phyloP scores from a whole-genome alignment of 1,284 basidiomycete species.

The Cystobasidium pallidum region DNA sequence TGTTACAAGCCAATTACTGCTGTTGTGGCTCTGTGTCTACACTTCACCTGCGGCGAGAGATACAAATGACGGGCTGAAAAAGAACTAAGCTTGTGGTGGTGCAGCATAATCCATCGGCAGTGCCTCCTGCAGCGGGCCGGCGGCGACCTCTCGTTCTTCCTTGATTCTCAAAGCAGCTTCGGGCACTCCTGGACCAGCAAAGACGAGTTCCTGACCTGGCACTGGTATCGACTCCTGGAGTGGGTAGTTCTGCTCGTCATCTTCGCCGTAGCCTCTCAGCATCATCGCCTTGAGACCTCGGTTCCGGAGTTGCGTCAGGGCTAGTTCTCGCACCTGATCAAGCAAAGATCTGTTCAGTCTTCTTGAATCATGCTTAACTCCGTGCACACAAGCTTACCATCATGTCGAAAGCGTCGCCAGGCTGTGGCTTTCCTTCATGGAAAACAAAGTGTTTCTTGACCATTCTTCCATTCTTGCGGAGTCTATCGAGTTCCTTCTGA shows the following conservation, averaged over 20 bases:
- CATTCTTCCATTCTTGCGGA: slow-evolving; percentile 31
- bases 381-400: slow-evolving; percentile 2
- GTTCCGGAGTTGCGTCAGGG: slow-evolving; percentile 21
- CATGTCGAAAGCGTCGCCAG: slow-evolving; percentile 44
- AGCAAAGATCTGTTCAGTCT: not conserved
- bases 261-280: slow-evolving; percentile 27
- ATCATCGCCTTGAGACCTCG: slow-evolving; percentile 33
- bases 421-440: slow-evolving; percentile 28
- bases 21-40: not conserved
- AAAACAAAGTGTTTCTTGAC: slow-evolving; percentile 42
- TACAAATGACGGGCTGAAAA: not conserved
- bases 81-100: not conserved
- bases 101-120: not conserved
- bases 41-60: not conserved
- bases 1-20: not conserved
- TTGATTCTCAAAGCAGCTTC: slow-evolving; percentile 20
- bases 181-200: slow-evolving; percentile 23
- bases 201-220: slow-evolving; percentile 24
- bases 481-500: slow-evolving; percentile 26
- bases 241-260: slow-evolving; percentile 22
- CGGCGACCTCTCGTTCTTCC: slow-evolving; percentile 4
- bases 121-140: not conserved
- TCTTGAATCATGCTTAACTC: not conserved
- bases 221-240: slow-evolving; percentile 16
- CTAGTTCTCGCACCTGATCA: slow-evolving; percentile 23